Evolutionary conservation across 768 basidiomycete genomes (phyloP).

Genomic region (Lactarius hatsudake): DNA sequence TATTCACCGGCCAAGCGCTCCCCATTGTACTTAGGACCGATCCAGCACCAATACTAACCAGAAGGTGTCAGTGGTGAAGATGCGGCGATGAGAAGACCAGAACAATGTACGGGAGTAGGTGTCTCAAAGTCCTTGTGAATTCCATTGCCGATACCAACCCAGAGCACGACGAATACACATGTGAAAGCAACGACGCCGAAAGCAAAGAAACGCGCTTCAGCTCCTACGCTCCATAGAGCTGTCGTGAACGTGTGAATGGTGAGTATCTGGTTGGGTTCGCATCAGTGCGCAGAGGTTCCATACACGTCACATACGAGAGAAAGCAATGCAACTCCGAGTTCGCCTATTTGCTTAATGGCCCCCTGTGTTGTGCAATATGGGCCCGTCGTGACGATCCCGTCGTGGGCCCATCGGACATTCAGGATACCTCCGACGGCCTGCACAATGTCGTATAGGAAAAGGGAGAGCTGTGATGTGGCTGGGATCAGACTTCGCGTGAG

Average conservation of each 20-base stretch:
- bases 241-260: constrained; percentile 40
- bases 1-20: constrained; percentile 44
- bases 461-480: constrained; percentile 24
- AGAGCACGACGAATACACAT: constrained; percentile 33
- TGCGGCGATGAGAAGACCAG: constrained; percentile 1
- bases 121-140: constrained; percentile 29
- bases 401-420: constrained; percentile 38
- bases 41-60: constrained; percentile 44
- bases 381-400: constrained; percentile 35
- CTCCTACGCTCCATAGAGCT: constrained; percentile 38
- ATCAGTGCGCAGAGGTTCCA: background rate
- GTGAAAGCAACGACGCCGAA: constrained; percentile 5
- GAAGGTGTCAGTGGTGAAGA: background rate
- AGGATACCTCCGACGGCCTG: constrained; percentile 40
- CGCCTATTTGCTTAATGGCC: constrained; percentile 41
- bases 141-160: constrained; percentile 36
- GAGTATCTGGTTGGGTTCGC: constrained; percentile 33
- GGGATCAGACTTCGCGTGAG: too few species aligned
- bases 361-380: constrained; percentile 41
- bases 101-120: constrained; percentile 36
- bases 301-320: constrained; percentile 36
- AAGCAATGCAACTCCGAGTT: constrained; percentile 41
- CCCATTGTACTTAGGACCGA: constrained; percentile 33
- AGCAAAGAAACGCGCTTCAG: constrained; percentile 35
- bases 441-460: constrained; percentile 35